phyloP scores from a whole-genome alignment of 306 rosid species.

The Psophocarpus tetragonolobus region DNA sequence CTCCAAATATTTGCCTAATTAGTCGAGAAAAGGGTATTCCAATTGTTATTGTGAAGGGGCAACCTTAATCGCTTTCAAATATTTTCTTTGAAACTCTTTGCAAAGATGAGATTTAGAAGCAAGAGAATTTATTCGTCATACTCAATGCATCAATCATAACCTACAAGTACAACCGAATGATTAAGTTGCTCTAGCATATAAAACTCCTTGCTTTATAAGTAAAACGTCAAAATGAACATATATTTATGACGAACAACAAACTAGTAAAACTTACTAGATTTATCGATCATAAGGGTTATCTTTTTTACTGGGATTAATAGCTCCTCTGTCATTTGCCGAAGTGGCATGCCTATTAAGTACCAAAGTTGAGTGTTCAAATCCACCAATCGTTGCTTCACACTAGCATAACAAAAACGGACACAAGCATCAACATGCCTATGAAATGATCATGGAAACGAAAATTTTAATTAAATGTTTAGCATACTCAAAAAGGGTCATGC shows the following conservation, averaged over 20 bases:
- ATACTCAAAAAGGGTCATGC: not conserved
- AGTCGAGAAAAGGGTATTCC: slow-evolving; percentile 25
- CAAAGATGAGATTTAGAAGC: slow-evolving; percentile 39
- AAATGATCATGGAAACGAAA: not conserved
- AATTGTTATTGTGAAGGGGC: slow-evolving; percentile 19
- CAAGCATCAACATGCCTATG: not conserved
- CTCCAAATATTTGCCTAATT: slow-evolving; percentile 30
- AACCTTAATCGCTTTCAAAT: slow-evolving; percentile 26
- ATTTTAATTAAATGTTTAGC: not conserved
- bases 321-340: slow-evolving; percentile 35
- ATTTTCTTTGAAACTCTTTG: slow-evolving; percentile 28
- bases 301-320: slow-evolving; percentile 35
- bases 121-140: slow-evolving; percentile 8
- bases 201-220: not conserved
- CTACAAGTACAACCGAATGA: slow-evolving; percentile 30
- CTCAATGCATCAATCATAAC: slow-evolving; percentile 39
- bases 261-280: slow-evolving; percentile 37
- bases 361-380: slow-evolving; percentile 46
- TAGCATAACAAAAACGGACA: slow-evolving; percentile 34
- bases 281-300: slow-evolving; percentile 37
- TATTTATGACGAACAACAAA: not conserved
- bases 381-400: slow-evolving; percentile 49
- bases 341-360: slow-evolving; percentile 38
- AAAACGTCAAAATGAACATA: not conserved
- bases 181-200: slow-evolving; percentile 4